A percentile compares a stretch with the other conserved stretches of the same genome.
Evolutionary conservation across 2,329 filamentous ascomycete species (phyloP).

Genomic region (Chaetothyriales sp.): DNA sequence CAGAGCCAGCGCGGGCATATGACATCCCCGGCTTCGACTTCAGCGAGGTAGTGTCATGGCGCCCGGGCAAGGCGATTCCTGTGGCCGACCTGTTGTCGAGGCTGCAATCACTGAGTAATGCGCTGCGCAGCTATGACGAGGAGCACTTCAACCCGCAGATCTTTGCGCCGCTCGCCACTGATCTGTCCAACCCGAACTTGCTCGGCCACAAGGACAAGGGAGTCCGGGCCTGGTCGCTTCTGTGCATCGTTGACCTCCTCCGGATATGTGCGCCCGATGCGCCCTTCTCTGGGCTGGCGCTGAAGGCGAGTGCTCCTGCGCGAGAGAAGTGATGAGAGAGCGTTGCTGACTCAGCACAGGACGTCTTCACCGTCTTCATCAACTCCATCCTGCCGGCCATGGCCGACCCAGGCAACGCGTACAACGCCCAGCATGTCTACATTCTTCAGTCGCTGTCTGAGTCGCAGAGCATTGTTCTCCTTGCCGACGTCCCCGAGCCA

Average conservation of each 20-base stretch:
- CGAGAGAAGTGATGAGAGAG: neutral
- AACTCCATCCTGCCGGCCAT: conserved; percentile 71
- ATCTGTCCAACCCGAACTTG: conserved; percentile 68
- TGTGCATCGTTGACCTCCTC: conserved; percentile 85
- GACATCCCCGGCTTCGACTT: conserved; percentile 48
- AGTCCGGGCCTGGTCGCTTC: conserved; percentile 75
- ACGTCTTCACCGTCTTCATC: conserved; percentile 85
- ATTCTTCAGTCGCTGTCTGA: conserved; percentile 78
- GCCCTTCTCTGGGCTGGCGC: conserved; percentile 76
- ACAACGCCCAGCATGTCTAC: conserved; percentile 86
- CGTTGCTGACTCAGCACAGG: conserved; percentile 37
- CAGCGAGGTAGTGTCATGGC: conserved; percentile 78
- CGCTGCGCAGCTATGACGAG: conserved; percentile 76
- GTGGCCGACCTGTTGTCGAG: conserved; percentile 70
- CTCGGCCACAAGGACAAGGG: conserved; percentile 86
- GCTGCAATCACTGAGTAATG: conserved; percentile 65
- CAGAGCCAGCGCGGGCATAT: conserved; percentile 9
- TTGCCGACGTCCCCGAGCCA: conserved; percentile 73
- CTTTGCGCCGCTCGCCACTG: conserved; percentile 69
- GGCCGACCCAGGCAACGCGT: conserved; percentile 73
- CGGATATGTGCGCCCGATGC: conserved; percentile 88
- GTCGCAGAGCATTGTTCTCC: conserved; percentile 84
- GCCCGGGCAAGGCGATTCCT: conserved; percentile 75
- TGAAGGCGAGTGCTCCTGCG: conserved; percentile 53
- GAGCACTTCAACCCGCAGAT: conserved; percentile 72